Evolutionary conservation across 306 rosid genomes (phyloP), one percentile per base, ranked within the genome.

Genomic region (Acacia crassicarpa): DNA sequence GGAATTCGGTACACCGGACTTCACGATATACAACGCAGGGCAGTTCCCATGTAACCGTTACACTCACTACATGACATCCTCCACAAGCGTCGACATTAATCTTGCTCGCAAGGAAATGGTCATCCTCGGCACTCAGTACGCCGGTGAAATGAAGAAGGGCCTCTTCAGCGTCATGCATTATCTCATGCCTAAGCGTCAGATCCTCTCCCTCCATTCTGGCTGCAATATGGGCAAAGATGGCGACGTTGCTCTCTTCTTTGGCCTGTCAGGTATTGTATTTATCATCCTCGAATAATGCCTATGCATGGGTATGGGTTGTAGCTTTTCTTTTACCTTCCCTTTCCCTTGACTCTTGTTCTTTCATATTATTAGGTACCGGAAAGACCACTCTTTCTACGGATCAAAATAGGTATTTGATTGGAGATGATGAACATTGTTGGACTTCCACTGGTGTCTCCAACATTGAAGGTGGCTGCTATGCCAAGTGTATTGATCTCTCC

Each of bases 101-200:
- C 98, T 94, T 77, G 83, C 90, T 63, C 91, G 97, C 85, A 90
- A 88, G 78, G 98, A 94, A 88, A 94, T 94, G 98, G 97, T 92
- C 49, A 94, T 94, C 82, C 94, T 94, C 45, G 98, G 98, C 43
- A 94, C 98, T 8, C 98, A 94, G 35, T 94, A 94, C 70, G 98
- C 98, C 27, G 98, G 98, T 67, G 98, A 94, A 87, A 94, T 92
- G 98, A 94, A 94, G 87, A 94, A 94, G 74, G 98, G 98, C 49
- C 91, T 94, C 27, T 94, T 94, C 79, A 78, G 97, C 77, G 85
- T 94, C 41, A 94, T 92, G 98, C 98, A 94, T 81, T 92, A 91
- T 86, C 94, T 94, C 87, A 94, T 94, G 97, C 97, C 98, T 46
- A 85, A 66, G 86, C 97, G 97, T 20, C 85, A 90, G 15, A 89